Evolutionary conservation across 2,329 filamentous ascomycete genomes (phyloP).

Genomic region (Metarhizium anisopliae): DNA sequence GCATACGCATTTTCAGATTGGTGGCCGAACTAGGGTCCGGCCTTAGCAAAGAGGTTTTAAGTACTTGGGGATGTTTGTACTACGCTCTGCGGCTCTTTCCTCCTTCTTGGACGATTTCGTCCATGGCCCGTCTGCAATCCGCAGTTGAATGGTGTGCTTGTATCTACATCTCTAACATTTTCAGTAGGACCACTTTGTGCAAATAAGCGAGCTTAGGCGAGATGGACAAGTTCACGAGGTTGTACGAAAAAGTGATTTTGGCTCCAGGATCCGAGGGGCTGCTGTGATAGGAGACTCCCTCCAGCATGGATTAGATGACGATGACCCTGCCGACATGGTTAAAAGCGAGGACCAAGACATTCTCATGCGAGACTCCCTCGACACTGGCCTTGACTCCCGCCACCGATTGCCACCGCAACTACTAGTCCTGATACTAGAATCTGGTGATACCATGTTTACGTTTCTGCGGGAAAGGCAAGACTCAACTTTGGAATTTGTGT

Average conservation of each 20-base stretch:
- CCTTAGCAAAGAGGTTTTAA: background rate
- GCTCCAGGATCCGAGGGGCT: slow-evolving; percentile 68
- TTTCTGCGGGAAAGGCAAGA: slow-evolving; percentile 45
- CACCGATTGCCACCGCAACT: slow-evolving; percentile 62
- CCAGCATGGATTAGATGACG: slow-evolving; percentile 26
- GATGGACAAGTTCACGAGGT: slow-evolving; percentile 67
- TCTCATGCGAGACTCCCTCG: slow-evolving; percentile 23
- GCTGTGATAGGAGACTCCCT: slow-evolving; percentile 58
- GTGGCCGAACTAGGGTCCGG: background rate
- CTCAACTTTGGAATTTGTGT: slow-evolving; percentile 49
- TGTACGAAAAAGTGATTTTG: slow-evolving; percentile 71
- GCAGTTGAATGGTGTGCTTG: background rate
- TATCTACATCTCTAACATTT: slow-evolving; percentile 4
- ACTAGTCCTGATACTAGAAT: slow-evolving; percentile 66
- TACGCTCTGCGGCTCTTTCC: background rate
- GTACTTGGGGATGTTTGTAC: background rate
- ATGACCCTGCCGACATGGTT: slow-evolving; percentile 15
- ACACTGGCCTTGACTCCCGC: slow-evolving; percentile 3
- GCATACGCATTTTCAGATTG: background rate
- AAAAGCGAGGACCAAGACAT: slow-evolving; percentile 32
- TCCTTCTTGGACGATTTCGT: background rate
- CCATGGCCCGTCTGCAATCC: background rate
- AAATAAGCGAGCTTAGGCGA: slow-evolving; percentile 64
- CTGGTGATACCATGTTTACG: slow-evolving; percentile 67
- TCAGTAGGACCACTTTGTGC: slow-evolving; percentile 62